Conservation (phyloP, 805 yeast species). For the Wickerhamiella vanderwaltii region DNA sequence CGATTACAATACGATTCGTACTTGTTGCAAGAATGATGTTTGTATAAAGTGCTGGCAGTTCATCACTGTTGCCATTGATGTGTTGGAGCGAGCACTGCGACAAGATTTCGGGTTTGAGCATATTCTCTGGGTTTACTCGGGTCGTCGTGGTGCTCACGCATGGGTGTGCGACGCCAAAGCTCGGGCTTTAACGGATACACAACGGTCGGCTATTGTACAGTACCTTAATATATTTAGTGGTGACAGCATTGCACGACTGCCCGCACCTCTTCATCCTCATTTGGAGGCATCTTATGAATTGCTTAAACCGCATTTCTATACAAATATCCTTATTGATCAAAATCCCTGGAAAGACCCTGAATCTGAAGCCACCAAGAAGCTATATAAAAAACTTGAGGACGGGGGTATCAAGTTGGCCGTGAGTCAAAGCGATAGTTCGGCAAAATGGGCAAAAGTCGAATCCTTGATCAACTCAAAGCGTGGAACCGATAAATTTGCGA, state of each 20-base stretch:
- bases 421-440: conserved; percentile 45
- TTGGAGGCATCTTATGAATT: conserved; percentile 56
- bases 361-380: conserved; percentile 27
- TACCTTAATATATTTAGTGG: conserved; percentile 62
- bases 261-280: conserved; percentile 85
- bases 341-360: conserved; percentile 43
- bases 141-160: conserved; percentile 98
- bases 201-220: conserved; percentile 68
- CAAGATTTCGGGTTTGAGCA: conserved; percentile 86
- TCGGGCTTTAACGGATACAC: conserved; percentile 54
- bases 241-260: conserved; percentile 41
- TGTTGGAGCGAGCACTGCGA: conserved; percentile 55
- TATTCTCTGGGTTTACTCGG: conserved; percentile 90
- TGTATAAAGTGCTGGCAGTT: conserved; percentile 91
- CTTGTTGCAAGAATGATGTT: conserved; percentile 77
- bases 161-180: conserved; percentile 91
- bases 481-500: conserved; percentile 72
- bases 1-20: conserved; percentile 86
- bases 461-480: conserved; percentile 38
- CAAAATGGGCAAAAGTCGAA: conserved; percentile 49
- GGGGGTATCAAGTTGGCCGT: conserved; percentile 41
- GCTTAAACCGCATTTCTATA: conserved; percentile 50
- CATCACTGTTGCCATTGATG: conserved; percentile 68
- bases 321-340: conserved; percentile 63
- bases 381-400: not conserved